Evolutionary conservation across 1,284 basidiomycete species (phyloP).

Genomic region (Apiotrichum laibachii): DNA sequence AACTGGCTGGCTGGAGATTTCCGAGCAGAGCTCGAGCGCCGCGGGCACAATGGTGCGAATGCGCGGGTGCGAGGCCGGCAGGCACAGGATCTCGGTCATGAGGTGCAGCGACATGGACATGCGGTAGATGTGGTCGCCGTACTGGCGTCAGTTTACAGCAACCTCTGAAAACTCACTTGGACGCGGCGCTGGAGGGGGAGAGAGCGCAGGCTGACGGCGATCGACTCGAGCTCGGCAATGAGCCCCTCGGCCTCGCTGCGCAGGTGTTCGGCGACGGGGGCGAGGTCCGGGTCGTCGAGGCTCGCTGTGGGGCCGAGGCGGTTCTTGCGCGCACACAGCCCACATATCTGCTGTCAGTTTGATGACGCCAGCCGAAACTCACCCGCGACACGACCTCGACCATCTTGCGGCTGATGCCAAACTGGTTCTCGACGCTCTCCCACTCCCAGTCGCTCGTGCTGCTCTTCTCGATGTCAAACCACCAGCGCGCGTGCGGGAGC

Average conservation of each 20-base stretch:
- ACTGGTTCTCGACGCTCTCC: slow-evolving; percentile 23
- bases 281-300: slow-evolving; percentile 11
- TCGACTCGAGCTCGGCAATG: slow-evolving; percentile 12
- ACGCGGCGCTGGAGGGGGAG: slow-evolving; percentile 16
- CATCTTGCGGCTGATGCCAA: slow-evolving; percentile 23
- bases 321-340: slow-evolving; percentile 9
- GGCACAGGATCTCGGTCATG: slow-evolving; percentile 18
- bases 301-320: slow-evolving; percentile 7
- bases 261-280: slow-evolving; percentile 9
- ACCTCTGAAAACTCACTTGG: slow-evolving; percentile 11
- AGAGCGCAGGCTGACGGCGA: slow-evolving; percentile 9
- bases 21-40: slow-evolving; percentile 21
- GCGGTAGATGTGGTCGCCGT: slow-evolving; percentile 25
- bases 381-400: slow-evolving; percentile 24
- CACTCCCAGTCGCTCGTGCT: slow-evolving; percentile 16
- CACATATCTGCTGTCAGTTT: slow-evolving; percentile 5
- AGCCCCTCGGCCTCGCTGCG: slow-evolving; percentile 7
- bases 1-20: slow-evolving; percentile 21
- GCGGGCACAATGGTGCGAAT: slow-evolving; percentile 4
- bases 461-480: slow-evolving; percentile 16
- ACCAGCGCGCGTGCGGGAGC: slow-evolving; percentile 17
- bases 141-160: neutral
- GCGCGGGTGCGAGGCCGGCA: neutral
- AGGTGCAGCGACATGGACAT: slow-evolving; percentile 18
- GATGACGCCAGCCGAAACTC: neutral